Evolutionary conservation across 169 alveolate genomes (phyloP).

Genomic region (Theileria orientalis): DNA sequence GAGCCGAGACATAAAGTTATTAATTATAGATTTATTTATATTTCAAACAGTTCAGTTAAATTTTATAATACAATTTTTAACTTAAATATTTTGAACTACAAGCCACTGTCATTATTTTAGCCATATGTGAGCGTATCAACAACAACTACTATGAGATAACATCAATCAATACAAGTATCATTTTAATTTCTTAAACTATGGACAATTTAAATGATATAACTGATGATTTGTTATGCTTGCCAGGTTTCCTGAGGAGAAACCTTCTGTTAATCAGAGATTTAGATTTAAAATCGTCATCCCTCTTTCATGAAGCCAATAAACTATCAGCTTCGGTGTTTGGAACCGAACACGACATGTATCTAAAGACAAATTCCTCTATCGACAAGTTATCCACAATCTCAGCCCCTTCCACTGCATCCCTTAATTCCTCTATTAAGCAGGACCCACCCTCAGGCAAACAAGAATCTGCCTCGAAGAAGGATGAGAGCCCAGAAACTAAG

Average conservation of each 20-base stretch:
- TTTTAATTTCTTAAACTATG: conserved; percentile 23
- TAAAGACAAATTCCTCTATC: neutral
- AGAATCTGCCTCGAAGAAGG: neutral
- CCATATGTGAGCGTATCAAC: too few relatives aligned
- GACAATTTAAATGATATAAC: conserved; percentile 47
- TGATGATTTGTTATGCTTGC: conserved; percentile 57
- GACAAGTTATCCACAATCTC: neutral
- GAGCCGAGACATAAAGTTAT: too few relatives aligned
- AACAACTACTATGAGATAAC: too few relatives aligned
- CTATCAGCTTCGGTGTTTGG: conserved; percentile 7
- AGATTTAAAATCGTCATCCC: conserved; percentile 29
- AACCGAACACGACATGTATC: neutral
- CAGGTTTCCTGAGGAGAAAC: conserved; percentile 59
- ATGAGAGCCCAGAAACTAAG: neutral
- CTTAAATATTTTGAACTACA: too few relatives aligned
- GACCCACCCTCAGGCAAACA: neutral
- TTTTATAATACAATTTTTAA: too few relatives aligned
- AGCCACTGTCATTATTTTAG: too few relatives aligned
- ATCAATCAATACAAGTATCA: too few relatives aligned
- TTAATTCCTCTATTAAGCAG: neutral
- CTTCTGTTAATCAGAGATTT: conserved; percentile 61
- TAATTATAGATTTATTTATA: too few relatives aligned
- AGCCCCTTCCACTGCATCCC: neutral
- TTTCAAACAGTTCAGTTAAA: too few relatives aligned
- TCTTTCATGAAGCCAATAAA: conserved; percentile 41